phyloP scores from a whole-genome alignment of 2,329 filamentous ascomycete genomes.

The Harringtonia aguacate region DNA sequence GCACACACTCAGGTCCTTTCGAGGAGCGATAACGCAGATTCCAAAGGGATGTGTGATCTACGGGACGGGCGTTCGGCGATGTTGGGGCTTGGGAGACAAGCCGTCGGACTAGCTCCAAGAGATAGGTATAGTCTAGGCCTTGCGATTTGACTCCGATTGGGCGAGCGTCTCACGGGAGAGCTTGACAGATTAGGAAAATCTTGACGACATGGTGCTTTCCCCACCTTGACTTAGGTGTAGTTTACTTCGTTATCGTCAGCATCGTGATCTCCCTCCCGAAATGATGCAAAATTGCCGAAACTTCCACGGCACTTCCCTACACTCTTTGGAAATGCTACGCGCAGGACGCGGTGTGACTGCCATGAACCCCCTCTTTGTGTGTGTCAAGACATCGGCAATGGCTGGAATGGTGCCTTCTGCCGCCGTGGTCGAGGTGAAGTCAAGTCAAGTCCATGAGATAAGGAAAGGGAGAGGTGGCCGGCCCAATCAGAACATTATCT shows the following conservation, averaged over 20 bases:
- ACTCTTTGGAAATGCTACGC: too few species aligned
- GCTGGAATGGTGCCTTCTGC: too few species aligned
- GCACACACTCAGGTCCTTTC: neutral
- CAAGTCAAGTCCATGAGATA: too few species aligned
- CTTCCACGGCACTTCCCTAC: too few species aligned
- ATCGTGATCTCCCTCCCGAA: neutral
- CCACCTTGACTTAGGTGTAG: neutral
- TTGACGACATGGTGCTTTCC: slow-evolving; percentile 9
- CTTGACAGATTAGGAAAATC: slow-evolving; percentile 6
- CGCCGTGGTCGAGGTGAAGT: too few species aligned
- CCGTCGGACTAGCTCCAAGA: slow-evolving; percentile 1
- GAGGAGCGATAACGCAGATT: neutral
- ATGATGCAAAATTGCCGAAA: neutral
- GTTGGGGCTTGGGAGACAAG: neutral
- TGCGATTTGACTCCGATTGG: slow-evolving; percentile 8
- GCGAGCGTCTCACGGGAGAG: neutral
- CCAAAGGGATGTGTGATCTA: neutral
- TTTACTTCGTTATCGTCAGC: neutral
- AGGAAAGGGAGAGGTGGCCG: too few species aligned
- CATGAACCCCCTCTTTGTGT: too few species aligned
- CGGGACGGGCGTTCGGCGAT: neutral
- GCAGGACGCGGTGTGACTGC: too few species aligned
- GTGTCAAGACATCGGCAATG: too few species aligned
- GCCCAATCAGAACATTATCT: too few species aligned
- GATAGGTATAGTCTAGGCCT: slow-evolving; percentile 6